Evolutionary conservation across 75 land plant genomes (phyloP).

Genomic region (Selaginella tamariscina): DNA sequence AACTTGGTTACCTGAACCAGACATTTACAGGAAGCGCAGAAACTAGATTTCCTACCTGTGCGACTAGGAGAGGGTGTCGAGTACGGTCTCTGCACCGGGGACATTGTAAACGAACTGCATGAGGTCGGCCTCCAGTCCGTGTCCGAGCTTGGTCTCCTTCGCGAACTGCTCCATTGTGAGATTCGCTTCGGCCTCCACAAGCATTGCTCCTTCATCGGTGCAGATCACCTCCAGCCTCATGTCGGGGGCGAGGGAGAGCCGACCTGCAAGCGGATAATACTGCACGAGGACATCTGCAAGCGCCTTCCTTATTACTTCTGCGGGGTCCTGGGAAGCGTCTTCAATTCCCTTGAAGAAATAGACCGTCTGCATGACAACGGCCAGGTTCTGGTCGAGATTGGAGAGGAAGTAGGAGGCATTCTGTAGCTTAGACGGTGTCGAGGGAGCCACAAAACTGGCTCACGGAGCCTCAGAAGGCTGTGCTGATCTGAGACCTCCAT

Average conservation of each 20-base stretch:
- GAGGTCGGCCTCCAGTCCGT: conserved; percentile 31
- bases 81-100: conserved; percentile 56
- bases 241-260: conserved; percentile 17
- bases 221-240: conserved; percentile 24
- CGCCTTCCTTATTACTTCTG: conserved; percentile 19
- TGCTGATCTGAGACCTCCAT: too few species aligned
- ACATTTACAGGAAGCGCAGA: neutral
- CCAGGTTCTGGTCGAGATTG: conserved; percentile 81
- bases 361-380: conserved; percentile 53
- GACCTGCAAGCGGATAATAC: conserved; percentile 41
- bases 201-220: conserved; percentile 27
- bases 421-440: neutral
- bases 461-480: neutral
- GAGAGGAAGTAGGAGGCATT: conserved; percentile 65
- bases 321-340: neutral
- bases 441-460: neutral
- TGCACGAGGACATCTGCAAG: conserved; percentile 30
- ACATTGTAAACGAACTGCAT: conserved; percentile 65
- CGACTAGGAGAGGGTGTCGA: conserved; percentile 67
- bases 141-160: conserved; percentile 55
- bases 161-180: conserved; percentile 39
- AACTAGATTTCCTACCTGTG: conserved; percentile 39
- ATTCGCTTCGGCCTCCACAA: conserved; percentile 26
- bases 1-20: conserved; percentile 56
- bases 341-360: conserved; percentile 42